phyloP scores from a whole-genome alignment of 495 filamentous ascomycete species.

The Penicillium samsonianum region DNA sequence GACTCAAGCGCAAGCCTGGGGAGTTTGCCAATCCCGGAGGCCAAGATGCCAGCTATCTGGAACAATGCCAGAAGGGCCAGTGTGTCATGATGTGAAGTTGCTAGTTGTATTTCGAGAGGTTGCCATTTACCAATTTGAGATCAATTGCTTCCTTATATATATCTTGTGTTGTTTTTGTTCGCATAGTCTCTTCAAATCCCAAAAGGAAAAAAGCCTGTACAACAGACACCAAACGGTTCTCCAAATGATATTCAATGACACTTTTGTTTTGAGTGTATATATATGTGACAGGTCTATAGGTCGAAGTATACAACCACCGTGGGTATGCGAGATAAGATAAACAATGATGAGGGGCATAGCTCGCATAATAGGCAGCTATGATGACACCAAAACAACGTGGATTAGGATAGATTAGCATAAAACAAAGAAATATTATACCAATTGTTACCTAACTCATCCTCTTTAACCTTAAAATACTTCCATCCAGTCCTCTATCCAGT shows the following conservation, averaged over 20 bases:
- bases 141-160: not conserved
- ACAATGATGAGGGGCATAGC: conserved; percentile 10
- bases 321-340: conserved; percentile 11
- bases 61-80: conserved; percentile 55
- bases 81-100: conserved; percentile 54
- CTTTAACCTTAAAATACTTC: not conserved
- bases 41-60: conserved; percentile 65
- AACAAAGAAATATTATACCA: conserved; percentile 2
- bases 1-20: conserved; percentile 63
- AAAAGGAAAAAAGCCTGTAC: no score
- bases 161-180: not conserved
- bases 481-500: not conserved
- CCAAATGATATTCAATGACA: not conserved
- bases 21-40: conserved; percentile 32
- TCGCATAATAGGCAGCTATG: not conserved
- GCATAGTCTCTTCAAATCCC: not conserved
- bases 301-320: not conserved
- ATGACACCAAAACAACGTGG: conserved; percentile 4
- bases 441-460: not conserved
- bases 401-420: not conserved
- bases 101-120: not conserved
- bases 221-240: not conserved
- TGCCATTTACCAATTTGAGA: not conserved
- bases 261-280: not conserved
- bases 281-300: not conserved